A percentile compares a stretch with the other conserved stretches of the same genome.
Conservation (phyloP, 192 early-diverging fungal genomes). For the Coemansia sp. region DNA sequence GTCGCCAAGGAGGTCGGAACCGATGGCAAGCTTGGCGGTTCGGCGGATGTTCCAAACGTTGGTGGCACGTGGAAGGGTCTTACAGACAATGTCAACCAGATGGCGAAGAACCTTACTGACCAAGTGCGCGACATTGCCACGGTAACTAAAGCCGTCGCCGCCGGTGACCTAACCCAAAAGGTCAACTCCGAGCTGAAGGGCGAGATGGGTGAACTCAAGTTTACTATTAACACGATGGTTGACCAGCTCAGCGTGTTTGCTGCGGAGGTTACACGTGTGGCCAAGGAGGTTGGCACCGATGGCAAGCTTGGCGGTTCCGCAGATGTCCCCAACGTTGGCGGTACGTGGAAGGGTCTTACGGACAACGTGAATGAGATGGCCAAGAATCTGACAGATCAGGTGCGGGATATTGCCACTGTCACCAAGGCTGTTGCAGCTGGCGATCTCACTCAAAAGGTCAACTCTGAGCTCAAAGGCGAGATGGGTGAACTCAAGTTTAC, state of each 20-base stretch:
- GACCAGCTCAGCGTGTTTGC: slow-evolving; percentile 52
- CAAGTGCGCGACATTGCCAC: slow-evolving; percentile 62
- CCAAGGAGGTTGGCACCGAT: slow-evolving; percentile 71
- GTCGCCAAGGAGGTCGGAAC: slow-evolving; percentile 74
- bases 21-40: slow-evolving; percentile 68
- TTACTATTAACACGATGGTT: slow-evolving; percentile 64
- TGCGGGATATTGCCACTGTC: slow-evolving; percentile 58
- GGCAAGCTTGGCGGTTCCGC: slow-evolving; percentile 27
- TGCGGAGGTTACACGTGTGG: slow-evolving; percentile 65
- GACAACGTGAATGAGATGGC: slow-evolving; percentile 63
- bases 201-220: slow-evolving; percentile 63
- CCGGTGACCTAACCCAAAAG: slow-evolving; percentile 57
- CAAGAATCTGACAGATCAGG: slow-evolving; percentile 60
- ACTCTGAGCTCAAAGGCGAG: slow-evolving; percentile 59
- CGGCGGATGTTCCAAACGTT: slow-evolving; percentile 61
- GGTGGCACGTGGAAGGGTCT: slow-evolving; percentile 67
- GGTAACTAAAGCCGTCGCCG: slow-evolving; percentile 64
- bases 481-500: slow-evolving; percentile 59
- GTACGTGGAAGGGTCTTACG: slow-evolving; percentile 25
- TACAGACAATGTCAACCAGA: slow-evolving; percentile 60
- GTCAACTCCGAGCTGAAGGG: slow-evolving; percentile 62
- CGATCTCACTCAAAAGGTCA: slow-evolving; percentile 57
- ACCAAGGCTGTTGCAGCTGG: slow-evolving; percentile 64
- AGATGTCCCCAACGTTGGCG: slow-evolving; percentile 12
- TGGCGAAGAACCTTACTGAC: slow-evolving; percentile 59